phyloP scores from a whole-genome alignment of 768 basidiomycete species.

The Suillus sp. region DNA sequence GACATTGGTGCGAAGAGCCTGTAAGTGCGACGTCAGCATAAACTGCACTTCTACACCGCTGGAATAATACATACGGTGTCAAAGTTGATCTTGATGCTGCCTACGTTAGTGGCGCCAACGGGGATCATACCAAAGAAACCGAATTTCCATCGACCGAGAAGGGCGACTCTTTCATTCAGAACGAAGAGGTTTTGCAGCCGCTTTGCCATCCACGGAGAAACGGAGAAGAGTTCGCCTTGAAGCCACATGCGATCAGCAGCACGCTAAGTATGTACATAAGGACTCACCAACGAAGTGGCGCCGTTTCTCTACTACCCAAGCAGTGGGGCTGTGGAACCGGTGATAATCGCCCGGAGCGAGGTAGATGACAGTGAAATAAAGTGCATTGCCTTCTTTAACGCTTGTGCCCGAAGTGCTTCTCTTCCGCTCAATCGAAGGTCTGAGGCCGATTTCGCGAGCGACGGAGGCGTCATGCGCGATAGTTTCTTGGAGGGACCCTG shows the following conservation, averaged over 20 bases:
- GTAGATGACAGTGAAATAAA: conserved; percentile 95
- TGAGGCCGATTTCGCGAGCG: conserved; percentile 69
- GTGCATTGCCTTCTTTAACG: conserved; percentile 73
- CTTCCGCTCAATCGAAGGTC: conserved; percentile 36
- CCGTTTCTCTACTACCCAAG: conserved; percentile 96
- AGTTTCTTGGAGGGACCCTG: conserved; percentile 52
- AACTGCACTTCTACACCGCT: background rate
- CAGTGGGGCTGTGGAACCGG: conserved; percentile 92
- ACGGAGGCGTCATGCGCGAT: conserved; percentile 71
- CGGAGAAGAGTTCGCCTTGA: conserved; percentile 89
- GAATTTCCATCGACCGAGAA: conserved; percentile 91
- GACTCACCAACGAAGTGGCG: conserved; percentile 89
- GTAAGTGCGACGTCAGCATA: conserved; percentile 10
- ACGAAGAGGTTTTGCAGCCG: conserved; percentile 92
- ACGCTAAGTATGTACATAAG: background rate
- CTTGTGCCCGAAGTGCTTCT: conserved; percentile 45
- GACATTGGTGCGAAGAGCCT: conserved; percentile 90
- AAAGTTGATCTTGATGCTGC: conserved; percentile 94
- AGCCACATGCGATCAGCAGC: background rate
- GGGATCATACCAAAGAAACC: conserved; percentile 98
- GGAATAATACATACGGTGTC: conserved; percentile 59
- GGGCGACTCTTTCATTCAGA: conserved; percentile 95
- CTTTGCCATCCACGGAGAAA: conserved; percentile 94
- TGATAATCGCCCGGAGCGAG: conserved; percentile 99
- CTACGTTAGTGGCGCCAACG: conserved; percentile 98